Conservation (phyloP, 768 basidiomycete genomes). For the Phallus indusiatus region DNA sequence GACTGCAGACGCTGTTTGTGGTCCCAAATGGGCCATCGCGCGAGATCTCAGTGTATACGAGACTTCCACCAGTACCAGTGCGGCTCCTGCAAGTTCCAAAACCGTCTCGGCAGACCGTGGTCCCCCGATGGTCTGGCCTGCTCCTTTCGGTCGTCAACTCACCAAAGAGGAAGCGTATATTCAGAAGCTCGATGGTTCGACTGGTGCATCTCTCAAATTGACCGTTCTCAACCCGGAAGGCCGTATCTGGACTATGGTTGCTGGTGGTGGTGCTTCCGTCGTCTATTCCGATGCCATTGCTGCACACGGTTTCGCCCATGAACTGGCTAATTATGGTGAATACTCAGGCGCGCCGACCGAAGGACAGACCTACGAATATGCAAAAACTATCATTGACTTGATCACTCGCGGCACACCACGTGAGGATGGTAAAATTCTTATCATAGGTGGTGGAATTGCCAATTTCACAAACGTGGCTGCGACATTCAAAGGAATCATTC, state of each 20-base stretch:
- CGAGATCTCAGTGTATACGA: conserved; percentile 79
- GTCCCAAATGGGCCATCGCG: conserved; percentile 97
- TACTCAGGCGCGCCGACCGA: conserved; percentile 98
- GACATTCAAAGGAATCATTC: conserved; percentile 99
- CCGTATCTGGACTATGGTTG: conserved; percentile 99
- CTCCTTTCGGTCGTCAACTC: conserved; percentile 93
- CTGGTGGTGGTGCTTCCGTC: conserved; percentile 82
- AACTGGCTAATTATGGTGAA: conserved; percentile 99
- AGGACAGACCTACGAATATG: conserved; percentile 98
- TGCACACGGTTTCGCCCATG: conserved; percentile 91
- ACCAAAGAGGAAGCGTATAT: conserved; percentile 99
- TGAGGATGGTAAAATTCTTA: conserved; percentile 89
- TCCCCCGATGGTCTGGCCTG: conserved; percentile 94
- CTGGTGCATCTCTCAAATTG: conserved; percentile 95
- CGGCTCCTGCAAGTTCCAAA: conserved; percentile 32
- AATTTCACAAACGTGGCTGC: conserved; percentile 99
- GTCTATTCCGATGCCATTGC: conserved; percentile 71
- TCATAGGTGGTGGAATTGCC: conserved; percentile 99
- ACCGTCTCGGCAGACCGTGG: conserved; percentile 81
- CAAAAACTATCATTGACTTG: conserved; percentile 95
- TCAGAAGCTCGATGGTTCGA: conserved; percentile 93
- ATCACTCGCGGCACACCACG: conserved; percentile 84
- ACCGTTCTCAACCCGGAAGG: conserved; percentile 94
- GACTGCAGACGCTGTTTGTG: conserved; percentile 95
- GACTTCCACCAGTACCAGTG: too few relatives aligned